Evolutionary conservation across 495 filamentous ascomycete genomes (phyloP).

Genomic region (Cryomyces antarcticus): DNA sequence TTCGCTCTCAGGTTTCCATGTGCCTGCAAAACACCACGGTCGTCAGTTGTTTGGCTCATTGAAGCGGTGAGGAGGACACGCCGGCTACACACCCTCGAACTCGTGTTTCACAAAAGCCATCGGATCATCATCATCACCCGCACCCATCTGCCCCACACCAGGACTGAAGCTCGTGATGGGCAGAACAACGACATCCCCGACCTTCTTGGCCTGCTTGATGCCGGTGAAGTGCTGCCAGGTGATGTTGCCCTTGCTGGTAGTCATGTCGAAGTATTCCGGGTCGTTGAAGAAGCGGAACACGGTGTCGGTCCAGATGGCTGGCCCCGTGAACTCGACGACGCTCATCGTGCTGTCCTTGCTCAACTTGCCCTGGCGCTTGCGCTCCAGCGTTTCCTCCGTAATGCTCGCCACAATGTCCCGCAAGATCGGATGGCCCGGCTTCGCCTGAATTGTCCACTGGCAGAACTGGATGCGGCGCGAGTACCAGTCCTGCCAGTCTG

Average conservation of each 20-base stretch:
- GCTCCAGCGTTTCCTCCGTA: constrained; percentile 56
- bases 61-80: constrained; percentile 3
- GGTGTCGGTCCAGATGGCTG: constrained; percentile 83
- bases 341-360: constrained; percentile 6
- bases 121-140: constrained; percentile 74
- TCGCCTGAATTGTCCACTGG: constrained; percentile 95
- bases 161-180: constrained; percentile 97
- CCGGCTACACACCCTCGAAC: constrained; percentile 54
- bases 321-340: constrained; percentile 92
- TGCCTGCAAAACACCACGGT: constrained; percentile 28
- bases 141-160: constrained; percentile 82
- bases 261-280: constrained; percentile 70
- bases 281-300: constrained; percentile 91
- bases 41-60: constrained; percentile 6
- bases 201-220: constrained; percentile 60
- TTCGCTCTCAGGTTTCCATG: constrained; percentile 58
- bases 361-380: constrained; percentile 51
- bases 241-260: constrained; percentile 46
- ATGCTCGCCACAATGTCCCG: constrained; percentile 73
- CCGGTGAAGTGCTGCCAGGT: constrained; percentile 78
- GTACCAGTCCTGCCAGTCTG: constrained; percentile 92
- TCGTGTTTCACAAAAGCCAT: constrained; percentile 97
- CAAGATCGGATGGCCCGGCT: constrained; percentile 83
- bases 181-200: constrained; percentile 82
- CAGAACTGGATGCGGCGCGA: constrained; percentile 92